Percentiles rank a stretch among this genome's conserved stretches.
Evolutionary conservation across 768 basidiomycete species (phyloP).

Genomic region (Serpula lacrymans): DNA sequence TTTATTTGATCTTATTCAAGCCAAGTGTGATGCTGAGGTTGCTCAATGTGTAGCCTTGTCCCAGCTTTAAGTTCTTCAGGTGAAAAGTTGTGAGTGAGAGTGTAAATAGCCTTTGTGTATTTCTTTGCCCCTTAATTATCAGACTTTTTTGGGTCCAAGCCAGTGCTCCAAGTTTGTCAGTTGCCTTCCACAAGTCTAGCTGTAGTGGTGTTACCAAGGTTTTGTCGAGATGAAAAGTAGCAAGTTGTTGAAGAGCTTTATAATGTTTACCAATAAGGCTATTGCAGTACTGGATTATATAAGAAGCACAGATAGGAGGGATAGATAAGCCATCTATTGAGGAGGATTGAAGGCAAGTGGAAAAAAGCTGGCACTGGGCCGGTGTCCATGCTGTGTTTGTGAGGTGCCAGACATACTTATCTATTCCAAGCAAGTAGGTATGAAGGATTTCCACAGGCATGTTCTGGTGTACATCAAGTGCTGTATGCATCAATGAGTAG

Average conservation of each 20-base stretch:
- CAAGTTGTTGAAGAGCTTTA: constrained; percentile 28
- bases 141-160: constrained; percentile 20
- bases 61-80: no score
- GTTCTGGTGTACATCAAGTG: constrained; percentile 32
- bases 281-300: constrained; percentile 33
- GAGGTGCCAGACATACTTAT: constrained; percentile 32
- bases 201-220: constrained; percentile 14
- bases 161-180: constrained; percentile 26
- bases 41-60: no score
- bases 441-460: constrained; percentile 38
- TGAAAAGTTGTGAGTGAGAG: no score
- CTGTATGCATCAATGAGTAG: constrained; percentile 12
- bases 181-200: constrained; percentile 28
- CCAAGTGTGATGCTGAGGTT: no score
- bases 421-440: constrained; percentile 19
- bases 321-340: constrained; percentile 23
- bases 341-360: constrained; percentile 21
- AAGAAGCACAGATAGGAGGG: constrained; percentile 21
- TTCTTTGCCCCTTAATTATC: constrained; percentile 5
- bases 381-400: constrained; percentile 18
- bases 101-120: no score
- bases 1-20: no score
- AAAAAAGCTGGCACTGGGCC: constrained; percentile 20
- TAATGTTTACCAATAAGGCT: constrained; percentile 35
- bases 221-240: constrained; percentile 26